These are phyloP conservation scores for Aspergillus tanneri DNA, from an alignment of 2,329 filamentous ascomycete species.

Conservation along the genomic window DNA sequence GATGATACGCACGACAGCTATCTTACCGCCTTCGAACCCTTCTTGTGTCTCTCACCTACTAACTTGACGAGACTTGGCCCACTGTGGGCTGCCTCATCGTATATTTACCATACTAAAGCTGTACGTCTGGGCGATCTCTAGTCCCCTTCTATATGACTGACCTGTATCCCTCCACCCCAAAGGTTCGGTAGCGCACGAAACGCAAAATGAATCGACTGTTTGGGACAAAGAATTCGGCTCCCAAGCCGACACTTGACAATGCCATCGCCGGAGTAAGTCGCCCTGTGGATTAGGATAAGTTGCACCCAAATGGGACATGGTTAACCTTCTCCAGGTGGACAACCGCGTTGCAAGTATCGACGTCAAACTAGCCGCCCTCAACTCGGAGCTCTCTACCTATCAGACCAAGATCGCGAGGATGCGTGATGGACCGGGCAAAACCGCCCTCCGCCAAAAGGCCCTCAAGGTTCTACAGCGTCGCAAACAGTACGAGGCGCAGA, in stretches of 20 bases:
- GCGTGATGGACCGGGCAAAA: constrained; percentile 93
- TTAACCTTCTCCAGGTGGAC: constrained; percentile 60
- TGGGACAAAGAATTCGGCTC: constrained; percentile 78
- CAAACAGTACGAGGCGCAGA: constrained; percentile 90
- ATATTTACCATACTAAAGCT: no score
- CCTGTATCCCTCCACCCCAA: constrained; percentile 1
- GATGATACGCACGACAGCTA: no score
- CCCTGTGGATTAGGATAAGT: not conserved
- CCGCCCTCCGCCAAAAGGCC: constrained; percentile 87
- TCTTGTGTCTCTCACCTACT: no score
- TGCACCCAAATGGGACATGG: constrained; percentile 16
- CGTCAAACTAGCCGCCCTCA: constrained; percentile 89
- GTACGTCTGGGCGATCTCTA: no score
- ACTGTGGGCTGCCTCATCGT: no score
- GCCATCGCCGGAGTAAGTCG: constrained; percentile 73
- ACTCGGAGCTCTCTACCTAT: constrained; percentile 84
- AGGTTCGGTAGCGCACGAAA: not conserved
- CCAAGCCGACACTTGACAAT: constrained; percentile 82
- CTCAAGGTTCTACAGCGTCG: constrained; percentile 90
- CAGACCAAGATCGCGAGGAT: constrained; percentile 85
- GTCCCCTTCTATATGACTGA: no score
- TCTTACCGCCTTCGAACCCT: no score
- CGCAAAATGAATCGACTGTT: constrained; percentile 89
- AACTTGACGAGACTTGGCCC: no score
- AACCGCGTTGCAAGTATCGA: constrained; percentile 81